A percentile compares a stretch with the other conserved stretches of the same genome.
These are phyloP conservation scores for Tricharina praecox DNA, from an alignment of 495 filamentous ascomycete species.

Conservation along the genomic window DNA sequence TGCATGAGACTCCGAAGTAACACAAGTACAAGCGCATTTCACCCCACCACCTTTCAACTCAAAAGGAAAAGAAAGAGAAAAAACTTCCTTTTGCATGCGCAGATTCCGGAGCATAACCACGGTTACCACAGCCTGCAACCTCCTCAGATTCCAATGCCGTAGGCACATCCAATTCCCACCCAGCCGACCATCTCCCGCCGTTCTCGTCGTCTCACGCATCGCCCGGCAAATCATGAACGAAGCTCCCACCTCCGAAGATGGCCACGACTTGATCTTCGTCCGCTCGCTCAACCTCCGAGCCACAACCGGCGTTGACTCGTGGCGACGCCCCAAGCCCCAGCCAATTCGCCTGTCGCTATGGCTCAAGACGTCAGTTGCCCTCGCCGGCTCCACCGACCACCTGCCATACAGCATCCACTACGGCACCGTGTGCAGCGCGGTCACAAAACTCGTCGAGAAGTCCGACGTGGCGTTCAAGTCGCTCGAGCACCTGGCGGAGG, in stretches of 20 bases:
- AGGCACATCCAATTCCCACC: no score
- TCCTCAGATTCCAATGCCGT: no score
- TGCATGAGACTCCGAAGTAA: no score
- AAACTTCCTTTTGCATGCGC: no score
- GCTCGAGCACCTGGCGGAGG: constrained; percentile 22
- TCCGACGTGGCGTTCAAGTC: constrained; percentile 11
- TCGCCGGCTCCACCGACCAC: constrained; percentile 26
- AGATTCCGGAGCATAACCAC: background rate
- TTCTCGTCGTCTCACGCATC: no score
- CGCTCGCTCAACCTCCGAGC: constrained; percentile 26
- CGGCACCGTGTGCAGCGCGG: constrained; percentile 19
- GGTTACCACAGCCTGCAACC: background rate
- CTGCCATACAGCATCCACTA: constrained; percentile 27
- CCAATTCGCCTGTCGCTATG: constrained; percentile 23
- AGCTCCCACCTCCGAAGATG: constrained; percentile 21
- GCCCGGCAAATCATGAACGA: constrained; percentile 2
- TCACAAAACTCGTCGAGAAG: constrained; percentile 18
- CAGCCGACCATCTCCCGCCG: no score
- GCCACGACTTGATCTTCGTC: constrained; percentile 25
- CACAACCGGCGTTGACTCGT: constrained; percentile 23
- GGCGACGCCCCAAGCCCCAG: constrained; percentile 19
- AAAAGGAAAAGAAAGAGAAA: no score
- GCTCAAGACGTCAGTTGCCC: constrained; percentile 23
- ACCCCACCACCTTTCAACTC: no score
- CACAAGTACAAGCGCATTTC: no score